Percentiles rank a stretch among this genome's conserved stretches.
These are phyloP conservation scores for Plicaturopsis crispa DNA, from an alignment of 768 basidiomycete genomes.

Conservation along the genomic window DNA sequence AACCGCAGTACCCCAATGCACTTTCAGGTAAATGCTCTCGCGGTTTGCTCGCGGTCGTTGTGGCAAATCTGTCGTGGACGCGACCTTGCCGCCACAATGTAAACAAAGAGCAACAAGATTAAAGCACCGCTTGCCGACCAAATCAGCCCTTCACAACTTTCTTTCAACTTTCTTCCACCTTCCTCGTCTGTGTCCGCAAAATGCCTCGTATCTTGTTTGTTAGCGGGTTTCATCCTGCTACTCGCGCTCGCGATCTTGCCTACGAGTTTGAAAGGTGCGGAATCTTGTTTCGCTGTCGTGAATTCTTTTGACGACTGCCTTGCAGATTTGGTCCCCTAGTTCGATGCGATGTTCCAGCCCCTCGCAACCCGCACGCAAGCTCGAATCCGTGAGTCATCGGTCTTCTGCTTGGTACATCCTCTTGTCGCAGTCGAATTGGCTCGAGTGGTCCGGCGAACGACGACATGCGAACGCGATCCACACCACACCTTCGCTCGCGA, in stretches of 20 bases:
- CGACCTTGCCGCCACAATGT: too few relatives aligned
- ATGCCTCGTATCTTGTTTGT: conserved; percentile 87
- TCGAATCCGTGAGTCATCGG: conserved; percentile 73
- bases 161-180: neutral
- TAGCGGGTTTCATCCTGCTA: conserved; percentile 77
- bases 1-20: too few relatives aligned
- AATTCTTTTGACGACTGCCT: conserved; percentile 3
- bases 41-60: too few relatives aligned
- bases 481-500: conserved; percentile 20
- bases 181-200: conserved; percentile 2
- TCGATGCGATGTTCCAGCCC: conserved; percentile 86
- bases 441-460: conserved; percentile 13
- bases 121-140: too few relatives aligned
- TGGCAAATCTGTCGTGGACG: too few relatives aligned
- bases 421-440: conserved; percentile 28
- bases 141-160: too few relatives aligned
- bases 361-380: conserved; percentile 66
- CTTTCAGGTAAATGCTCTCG: too few relatives aligned
- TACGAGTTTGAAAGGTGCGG: conserved; percentile 80
- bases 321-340: conserved; percentile 78
- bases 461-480: conserved; percentile 19
- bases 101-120: too few relatives aligned
- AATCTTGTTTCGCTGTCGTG: neutral
- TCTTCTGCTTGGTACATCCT: conserved; percentile 11
- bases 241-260: conserved; percentile 77